phyloP scores from a whole-genome alignment of 1,284 basidiomycete species.

The Stygiomarasmius scandens region DNA sequence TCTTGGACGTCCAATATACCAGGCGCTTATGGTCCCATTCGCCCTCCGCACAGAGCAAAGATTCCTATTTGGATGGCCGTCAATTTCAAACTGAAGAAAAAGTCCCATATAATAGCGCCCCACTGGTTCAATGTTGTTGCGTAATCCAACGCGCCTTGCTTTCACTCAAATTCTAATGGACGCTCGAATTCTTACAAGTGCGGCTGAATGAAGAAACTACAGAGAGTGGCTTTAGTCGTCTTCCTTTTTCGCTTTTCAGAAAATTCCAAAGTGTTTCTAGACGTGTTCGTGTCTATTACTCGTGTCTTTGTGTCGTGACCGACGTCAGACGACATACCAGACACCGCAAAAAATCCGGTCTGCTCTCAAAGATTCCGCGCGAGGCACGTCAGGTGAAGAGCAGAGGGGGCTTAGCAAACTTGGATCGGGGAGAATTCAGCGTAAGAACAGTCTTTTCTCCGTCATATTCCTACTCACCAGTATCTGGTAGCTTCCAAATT shows the following conservation, averaged over 20 bases:
- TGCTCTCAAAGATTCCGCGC: constrained; percentile 89
- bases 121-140: constrained; percentile 86
- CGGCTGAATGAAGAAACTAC: constrained; percentile 72
- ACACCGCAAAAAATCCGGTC: constrained; percentile 82
- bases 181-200: constrained; percentile 76
- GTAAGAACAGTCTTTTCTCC: constrained; percentile 47
- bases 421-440: constrained; percentile 79
- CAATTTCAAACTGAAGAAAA: constrained; percentile 91
- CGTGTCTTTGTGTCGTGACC: constrained; percentile 1
- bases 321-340: constrained; percentile 85
- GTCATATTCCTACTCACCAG: background rate
- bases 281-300: constrained; percentile 66
- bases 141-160: constrained; percentile 26
- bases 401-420: constrained; percentile 75
- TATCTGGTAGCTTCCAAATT: constrained; percentile 70
- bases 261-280: constrained; percentile 85
- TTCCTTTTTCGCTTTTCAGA: constrained; percentile 90
- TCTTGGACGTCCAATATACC: constrained; percentile 31
- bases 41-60: constrained; percentile 80
- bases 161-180: background rate
- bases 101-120: constrained; percentile 90
- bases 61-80: constrained; percentile 96
- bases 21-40: constrained; percentile 92
- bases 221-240: constrained; percentile 68
- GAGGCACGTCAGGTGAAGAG: constrained; percentile 95